A percentile compares a stretch with the other conserved stretches of the same genome.
Evolutionary conservation across 176 grass and related monocot species (phyloP).

Genomic region (Melocanna baccifera): DNA sequence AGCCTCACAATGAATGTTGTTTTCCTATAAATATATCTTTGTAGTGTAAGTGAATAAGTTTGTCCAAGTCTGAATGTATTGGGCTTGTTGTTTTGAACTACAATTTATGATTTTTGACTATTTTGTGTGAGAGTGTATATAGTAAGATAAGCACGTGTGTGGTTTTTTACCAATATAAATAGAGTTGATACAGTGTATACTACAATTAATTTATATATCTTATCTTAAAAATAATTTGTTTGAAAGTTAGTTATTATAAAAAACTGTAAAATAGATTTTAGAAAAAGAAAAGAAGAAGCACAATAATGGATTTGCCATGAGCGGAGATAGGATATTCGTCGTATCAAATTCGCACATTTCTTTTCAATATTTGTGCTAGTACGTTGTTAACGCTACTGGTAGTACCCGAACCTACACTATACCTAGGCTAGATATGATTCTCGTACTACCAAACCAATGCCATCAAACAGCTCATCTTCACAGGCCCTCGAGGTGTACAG

Average conservation of each 20-base stretch:
- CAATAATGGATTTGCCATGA: neutral
- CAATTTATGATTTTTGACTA: no score
- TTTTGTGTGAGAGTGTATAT: no score
- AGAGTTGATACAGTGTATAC: no score
- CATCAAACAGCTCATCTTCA: neutral
- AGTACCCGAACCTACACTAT: neutral
- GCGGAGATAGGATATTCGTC: neutral
- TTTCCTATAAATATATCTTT: neutral
- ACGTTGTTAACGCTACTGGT: neutral
- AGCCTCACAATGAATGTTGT: neutral
- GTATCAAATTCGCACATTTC: neutral
- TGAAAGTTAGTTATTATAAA: no score
- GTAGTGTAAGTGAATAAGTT: neutral
- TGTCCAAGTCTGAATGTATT: neutral
- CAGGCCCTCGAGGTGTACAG: neutral
- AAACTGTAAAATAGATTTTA: rapidly evolving
- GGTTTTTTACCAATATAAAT: no score
- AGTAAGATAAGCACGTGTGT: no score
- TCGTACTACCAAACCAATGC: neutral
- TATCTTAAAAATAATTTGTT: no score
- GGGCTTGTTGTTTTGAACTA: no score
- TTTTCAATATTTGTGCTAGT: neutral
- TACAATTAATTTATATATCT: rapidly evolving
- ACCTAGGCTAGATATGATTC: neutral
- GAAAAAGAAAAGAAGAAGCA: no score